Evolutionary conservation across 1,284 basidiomycete species (phyloP), one percentile per base, ranked within the genome.

Genomic region (Apiotrichum akiyoshidainum): DNA sequence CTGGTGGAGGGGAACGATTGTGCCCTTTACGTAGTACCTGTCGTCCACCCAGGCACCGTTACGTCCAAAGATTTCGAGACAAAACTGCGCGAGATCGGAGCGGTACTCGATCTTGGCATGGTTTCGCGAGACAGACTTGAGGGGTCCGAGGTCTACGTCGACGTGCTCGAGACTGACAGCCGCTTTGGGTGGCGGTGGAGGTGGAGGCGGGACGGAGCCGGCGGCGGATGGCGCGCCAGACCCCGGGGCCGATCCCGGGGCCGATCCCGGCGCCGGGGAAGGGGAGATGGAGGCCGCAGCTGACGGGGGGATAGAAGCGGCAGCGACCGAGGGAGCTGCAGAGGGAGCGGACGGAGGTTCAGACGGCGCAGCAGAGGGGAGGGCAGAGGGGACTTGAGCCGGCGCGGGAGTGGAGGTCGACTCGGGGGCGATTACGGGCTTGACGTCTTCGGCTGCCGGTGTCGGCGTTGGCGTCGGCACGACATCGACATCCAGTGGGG

Each of bases 41-140:
- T 94, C 93, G 68, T 99, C 95, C 2, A 99, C 92, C 87, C 94
- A 98, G 11, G 93, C 93, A 13, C 96, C 96, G 70, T 99, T 99
- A 58, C 95, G 83, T 13, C 96, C 96, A 39, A 91, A 83, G 41
- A 99, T 94, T 63, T 88, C 86, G 49, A 99, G 83, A 34, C 92
- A 87, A 79, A 94, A 99, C 73, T 92, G 90, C 61, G 90, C 86
- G 17, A 73, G 50, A 47, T 77, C 75, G 34, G 66, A 56, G 1
- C 68, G 66, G 58, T 72, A 96, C 76, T 91, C 92, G 70, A 99
- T 94, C 80, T 87, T 88, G 52, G 96, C 96, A 74, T 99, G 96
- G 16, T 96, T 83, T 26, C 96, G 84, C 13, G 94, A 98, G 55
- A 99, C 94, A 61, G 91, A 94, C 84, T 98, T 98, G 61, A 98